Evolutionary conservation across 345 rosid species (phyloP).

Genomic region (Populus simonii): DNA sequence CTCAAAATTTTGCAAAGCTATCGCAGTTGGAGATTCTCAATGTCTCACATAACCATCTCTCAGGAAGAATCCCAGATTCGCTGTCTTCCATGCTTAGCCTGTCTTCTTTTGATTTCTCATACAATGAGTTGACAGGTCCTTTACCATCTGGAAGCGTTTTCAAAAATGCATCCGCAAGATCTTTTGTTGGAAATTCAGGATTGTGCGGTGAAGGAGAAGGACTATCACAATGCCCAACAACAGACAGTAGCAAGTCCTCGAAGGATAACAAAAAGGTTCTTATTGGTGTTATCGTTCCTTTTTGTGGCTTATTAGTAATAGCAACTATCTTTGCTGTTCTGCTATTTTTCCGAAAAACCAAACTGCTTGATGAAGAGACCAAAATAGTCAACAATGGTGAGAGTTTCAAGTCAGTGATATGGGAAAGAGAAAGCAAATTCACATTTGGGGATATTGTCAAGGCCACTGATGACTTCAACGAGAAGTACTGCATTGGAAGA

Average conservation of each 20-base stretch:
- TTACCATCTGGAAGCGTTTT: conserved; percentile 45
- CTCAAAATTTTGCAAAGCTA: conserved; percentile 43
- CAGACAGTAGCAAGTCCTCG: conserved; percentile 20
- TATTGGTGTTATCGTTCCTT: conserved; percentile 42
- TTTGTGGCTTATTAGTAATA: conserved; percentile 25
- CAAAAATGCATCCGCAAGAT: conserved; percentile 33
- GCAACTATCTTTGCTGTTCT: conserved; percentile 14
- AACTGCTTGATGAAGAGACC: conserved; percentile 32
- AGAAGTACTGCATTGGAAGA: conserved; percentile 51
- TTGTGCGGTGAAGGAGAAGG: conserved; percentile 56
- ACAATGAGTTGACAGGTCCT: conserved; percentile 48
- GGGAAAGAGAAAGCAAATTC: conserved; percentile 58
- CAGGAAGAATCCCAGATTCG: conserved; percentile 46
- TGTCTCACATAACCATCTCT: conserved; percentile 52
- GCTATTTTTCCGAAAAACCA: conserved; percentile 8
- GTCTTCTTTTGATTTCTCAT: conserved; percentile 46
- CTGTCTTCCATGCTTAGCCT: conserved; percentile 52
- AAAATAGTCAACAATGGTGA: background rate
- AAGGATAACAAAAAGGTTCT: conserved; percentile 24
- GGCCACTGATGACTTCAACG: conserved; percentile 52
- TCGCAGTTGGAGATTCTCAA: conserved; percentile 41
- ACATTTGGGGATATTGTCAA: conserved; percentile 53
- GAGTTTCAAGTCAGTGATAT: conserved; percentile 36
- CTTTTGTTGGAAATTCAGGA: conserved; percentile 51
- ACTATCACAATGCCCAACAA: conserved; percentile 33